These are phyloP conservation scores for Grosmannia serpens DNA, from an alignment of 2,329 filamentous ascomycete species.

Conservation along the genomic window DNA sequence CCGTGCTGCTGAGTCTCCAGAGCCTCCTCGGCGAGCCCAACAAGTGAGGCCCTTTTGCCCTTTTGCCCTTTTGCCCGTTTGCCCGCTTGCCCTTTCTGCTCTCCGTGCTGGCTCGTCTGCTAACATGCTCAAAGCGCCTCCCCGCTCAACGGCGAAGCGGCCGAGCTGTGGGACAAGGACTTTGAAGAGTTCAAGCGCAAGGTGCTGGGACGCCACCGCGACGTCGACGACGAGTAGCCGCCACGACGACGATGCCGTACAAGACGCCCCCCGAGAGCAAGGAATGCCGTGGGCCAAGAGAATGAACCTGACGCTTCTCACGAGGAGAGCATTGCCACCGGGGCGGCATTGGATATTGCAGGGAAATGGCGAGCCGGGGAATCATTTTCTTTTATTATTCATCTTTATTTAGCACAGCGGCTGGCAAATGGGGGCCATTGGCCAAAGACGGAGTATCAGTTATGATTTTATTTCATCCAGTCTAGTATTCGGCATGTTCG, in stretches of 20 bases:
- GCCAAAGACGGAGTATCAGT: slow-evolving; percentile 6
- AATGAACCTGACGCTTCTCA: background rate
- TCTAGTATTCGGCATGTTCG: background rate
- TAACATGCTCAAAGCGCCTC: slow-evolving; percentile 52
- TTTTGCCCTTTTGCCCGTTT: no score
- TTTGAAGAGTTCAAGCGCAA: slow-evolving; percentile 76
- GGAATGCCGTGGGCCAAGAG: background rate
- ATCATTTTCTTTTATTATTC: slow-evolving; percentile 1
- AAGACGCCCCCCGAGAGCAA: background rate
- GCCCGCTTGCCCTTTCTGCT: no score
- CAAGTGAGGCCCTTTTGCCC: slow-evolving; percentile 72
- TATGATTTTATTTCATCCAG: slow-evolving; percentile 1
- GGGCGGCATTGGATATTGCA: slow-evolving; percentile 6
- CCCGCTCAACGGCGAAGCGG: slow-evolving; percentile 90
- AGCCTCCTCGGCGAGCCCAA: slow-evolving; percentile 94
- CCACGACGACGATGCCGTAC: background rate
- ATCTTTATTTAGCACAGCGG: slow-evolving; percentile 10
- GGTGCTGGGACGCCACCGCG: slow-evolving; percentile 49
- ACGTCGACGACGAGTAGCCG: slow-evolving; percentile 49
- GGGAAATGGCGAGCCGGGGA: background rate
- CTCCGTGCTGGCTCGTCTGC: background rate
- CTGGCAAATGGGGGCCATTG: slow-evolving; percentile 1
- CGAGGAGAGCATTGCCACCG: background rate
- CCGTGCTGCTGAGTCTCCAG: slow-evolving; percentile 83
- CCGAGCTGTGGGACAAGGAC: slow-evolving; percentile 89